phyloP scores from a whole-genome alignment of 1,139 yeast genomes.

The Lodderomyces parapsilosis region DNA sequence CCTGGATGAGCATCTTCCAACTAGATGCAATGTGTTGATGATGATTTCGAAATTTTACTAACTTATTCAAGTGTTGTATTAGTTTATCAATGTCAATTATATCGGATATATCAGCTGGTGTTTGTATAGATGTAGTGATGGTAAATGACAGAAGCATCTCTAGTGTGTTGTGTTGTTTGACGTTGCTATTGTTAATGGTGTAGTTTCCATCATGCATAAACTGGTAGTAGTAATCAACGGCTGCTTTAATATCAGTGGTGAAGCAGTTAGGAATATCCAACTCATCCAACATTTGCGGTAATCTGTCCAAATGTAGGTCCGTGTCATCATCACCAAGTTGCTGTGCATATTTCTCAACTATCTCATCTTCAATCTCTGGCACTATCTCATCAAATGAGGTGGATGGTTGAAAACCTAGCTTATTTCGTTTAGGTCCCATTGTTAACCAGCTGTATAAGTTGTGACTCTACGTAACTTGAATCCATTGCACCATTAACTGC shows the following conservation, averaged over 20 bases:
- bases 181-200: slow-evolving; percentile 8
- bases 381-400: slow-evolving; percentile 12
- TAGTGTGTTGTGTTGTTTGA: slow-evolving; percentile 24
- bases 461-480: too few species aligned
- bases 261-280: slow-evolving; percentile 35
- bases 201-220: slow-evolving; percentile 16
- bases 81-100: slow-evolving; percentile 44
- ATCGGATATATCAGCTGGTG: slow-evolving; percentile 29
- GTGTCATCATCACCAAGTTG: slow-evolving; percentile 13
- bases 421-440: slow-evolving; percentile 10
- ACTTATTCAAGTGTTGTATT: slow-evolving; percentile 24
- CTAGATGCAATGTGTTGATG: slow-evolving; percentile 28
- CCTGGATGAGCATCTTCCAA: slow-evolving; percentile 36
- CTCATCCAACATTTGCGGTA: slow-evolving; percentile 24
- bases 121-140: slow-evolving; percentile 19
- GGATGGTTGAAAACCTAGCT: slow-evolving; percentile 7
- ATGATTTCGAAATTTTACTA: slow-evolving; percentile 36
- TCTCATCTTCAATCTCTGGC: slow-evolving; percentile 29
- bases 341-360: slow-evolving; percentile 26
- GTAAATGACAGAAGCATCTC: slow-evolving; percentile 33
- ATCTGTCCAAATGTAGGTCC: slow-evolving; percentile 30
- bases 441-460: too few species aligned
- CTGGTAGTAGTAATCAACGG: slow-evolving; percentile 38
- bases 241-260: slow-evolving; percentile 29
- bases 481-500: not conserved